phyloP scores from a whole-genome alignment of 1,139 yeast species.

The Hemisphaericaspora subhashii region DNA sequence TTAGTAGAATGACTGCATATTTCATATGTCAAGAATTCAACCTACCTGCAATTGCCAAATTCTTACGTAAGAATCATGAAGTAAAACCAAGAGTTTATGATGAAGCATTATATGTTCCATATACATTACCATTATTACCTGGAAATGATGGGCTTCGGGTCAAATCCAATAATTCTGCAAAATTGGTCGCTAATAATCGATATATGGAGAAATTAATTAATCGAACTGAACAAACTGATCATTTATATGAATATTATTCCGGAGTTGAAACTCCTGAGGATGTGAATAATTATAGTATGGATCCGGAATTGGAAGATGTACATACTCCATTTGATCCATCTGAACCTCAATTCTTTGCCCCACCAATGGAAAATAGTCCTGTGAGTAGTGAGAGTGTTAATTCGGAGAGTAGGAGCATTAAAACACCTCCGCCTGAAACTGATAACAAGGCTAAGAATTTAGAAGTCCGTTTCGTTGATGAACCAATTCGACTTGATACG shows the following conservation, averaged over 20 bases:
- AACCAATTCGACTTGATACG: background rate
- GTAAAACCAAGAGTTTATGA: conserved; percentile 86
- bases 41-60: conserved; percentile 60
- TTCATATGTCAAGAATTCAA: conserved; percentile 82
- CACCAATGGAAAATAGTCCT: conserved; percentile 27
- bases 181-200: conserved; percentile 58
- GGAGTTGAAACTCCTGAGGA: conserved; percentile 74
- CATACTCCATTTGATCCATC: conserved; percentile 46
- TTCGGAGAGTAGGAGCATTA: background rate
- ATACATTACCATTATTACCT: conserved; percentile 81
- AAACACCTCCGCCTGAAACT: background rate
- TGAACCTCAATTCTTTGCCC: conserved; percentile 53
- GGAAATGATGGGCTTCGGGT: conserved; percentile 86
- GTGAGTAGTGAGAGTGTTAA: conserved; percentile 18
- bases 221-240: conserved; percentile 81
- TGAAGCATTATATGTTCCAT: conserved; percentile 89
- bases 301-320: conserved; percentile 42
- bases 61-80: conserved; percentile 67
- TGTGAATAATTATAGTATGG: conserved; percentile 57
- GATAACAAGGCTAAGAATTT: background rate
- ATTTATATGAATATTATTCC: conserved; percentile 86
- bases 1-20: conserved; percentile 88
- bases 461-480: background rate
- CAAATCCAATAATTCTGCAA: conserved; percentile 73
- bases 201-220: conserved; percentile 77